Evolutionary conservation across 1,284 basidiomycete genomes (phyloP).

Genomic region (Laetiporus sulphureus): DNA sequence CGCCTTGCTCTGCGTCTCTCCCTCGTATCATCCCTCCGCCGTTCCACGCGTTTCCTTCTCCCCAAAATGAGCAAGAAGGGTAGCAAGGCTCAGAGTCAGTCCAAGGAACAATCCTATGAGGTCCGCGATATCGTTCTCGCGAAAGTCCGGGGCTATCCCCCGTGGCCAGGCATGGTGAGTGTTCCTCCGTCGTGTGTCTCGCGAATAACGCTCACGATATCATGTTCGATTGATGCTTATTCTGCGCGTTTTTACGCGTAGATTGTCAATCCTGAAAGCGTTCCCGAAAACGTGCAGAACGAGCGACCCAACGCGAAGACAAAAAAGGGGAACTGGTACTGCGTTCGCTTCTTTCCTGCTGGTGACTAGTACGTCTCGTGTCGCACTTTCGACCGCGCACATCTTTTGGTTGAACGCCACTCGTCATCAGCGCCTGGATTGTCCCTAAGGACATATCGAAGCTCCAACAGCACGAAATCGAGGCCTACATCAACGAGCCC

Average conservation of each 20-base stretch:
- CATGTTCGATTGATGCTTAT: too few relatives aligned
- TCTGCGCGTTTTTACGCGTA: constrained; percentile 33
- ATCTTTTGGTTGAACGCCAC: constrained; percentile 8
- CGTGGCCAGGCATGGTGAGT: constrained; percentile 87
- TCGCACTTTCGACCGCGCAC: constrained; percentile 10
- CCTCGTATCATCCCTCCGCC: constrained; percentile 2
- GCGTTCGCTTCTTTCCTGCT: constrained; percentile 83
- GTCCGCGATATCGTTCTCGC: constrained; percentile 83
- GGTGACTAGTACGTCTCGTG: constrained; percentile 78
- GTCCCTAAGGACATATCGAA: constrained; percentile 76
- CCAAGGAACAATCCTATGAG: constrained; percentile 41
- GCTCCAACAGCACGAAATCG: constrained; percentile 77
- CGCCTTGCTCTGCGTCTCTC: constrained; percentile 9
- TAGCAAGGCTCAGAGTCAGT: constrained; percentile 37
- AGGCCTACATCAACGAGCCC: constrained; percentile 72
- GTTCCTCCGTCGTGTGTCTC: constrained; percentile 13
- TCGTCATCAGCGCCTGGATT: constrained; percentile 71
- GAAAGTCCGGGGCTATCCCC: constrained; percentile 89
- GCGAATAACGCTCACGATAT: too few relatives aligned
- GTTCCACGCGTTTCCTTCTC: constrained; percentile 8
- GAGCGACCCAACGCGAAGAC: constrained; percentile 55
- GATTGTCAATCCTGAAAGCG: constrained; percentile 70
- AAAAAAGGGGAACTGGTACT: constrained; percentile 70
- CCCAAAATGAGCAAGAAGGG: constrained; percentile 52
- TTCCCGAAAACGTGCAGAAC: constrained; percentile 51